These are phyloP conservation scores for Xylaria sp. DNA, from an alignment of 2,329 filamentous ascomycete genomes.

Conservation along the genomic window DNA sequence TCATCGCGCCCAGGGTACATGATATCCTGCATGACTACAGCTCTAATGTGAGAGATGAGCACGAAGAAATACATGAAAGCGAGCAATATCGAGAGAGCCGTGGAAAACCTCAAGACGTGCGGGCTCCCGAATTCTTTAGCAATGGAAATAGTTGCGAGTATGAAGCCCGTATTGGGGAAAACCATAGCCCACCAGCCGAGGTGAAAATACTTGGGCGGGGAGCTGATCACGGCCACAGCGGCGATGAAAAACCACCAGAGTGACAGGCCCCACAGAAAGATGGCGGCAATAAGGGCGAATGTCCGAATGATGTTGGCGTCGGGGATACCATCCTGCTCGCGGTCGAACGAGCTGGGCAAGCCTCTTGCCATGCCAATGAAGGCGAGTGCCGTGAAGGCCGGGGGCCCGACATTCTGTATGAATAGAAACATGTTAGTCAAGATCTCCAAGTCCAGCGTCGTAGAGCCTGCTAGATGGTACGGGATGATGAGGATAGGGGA, in stretches of 20 bases:
- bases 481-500: no score
- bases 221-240: conserved; percentile 51
- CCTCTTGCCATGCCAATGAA: conserved; percentile 70
- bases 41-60: conserved; percentile 51
- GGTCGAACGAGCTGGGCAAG: conserved; percentile 54
- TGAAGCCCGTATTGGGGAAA: conserved; percentile 67
- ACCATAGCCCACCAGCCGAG: conserved; percentile 70
- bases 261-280: conserved; percentile 69
- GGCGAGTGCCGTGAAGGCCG: conserved; percentile 72
- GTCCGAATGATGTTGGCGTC: conserved; percentile 52
- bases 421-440: no score
- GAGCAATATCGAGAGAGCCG: conserved; percentile 56
- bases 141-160: conserved; percentile 61
- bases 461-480: no score
- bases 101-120: conserved; percentile 53
- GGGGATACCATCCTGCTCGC: conserved; percentile 49
- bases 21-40: conserved; percentile 58
- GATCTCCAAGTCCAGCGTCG: no score
- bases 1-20: conserved; percentile 62
- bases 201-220: conserved; percentile 58
- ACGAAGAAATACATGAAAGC: conserved; percentile 50
- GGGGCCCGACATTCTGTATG: conserved; percentile 78
- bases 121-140: conserved; percentile 54
- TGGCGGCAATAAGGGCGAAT: conserved; percentile 53
- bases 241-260: conserved; percentile 64